Evolutionary conservation across 495 filamentous ascomycete genomes (phyloP), one percentile per base, ranked within the genome.

Genomic region (Penicillium desertorum): DNA sequence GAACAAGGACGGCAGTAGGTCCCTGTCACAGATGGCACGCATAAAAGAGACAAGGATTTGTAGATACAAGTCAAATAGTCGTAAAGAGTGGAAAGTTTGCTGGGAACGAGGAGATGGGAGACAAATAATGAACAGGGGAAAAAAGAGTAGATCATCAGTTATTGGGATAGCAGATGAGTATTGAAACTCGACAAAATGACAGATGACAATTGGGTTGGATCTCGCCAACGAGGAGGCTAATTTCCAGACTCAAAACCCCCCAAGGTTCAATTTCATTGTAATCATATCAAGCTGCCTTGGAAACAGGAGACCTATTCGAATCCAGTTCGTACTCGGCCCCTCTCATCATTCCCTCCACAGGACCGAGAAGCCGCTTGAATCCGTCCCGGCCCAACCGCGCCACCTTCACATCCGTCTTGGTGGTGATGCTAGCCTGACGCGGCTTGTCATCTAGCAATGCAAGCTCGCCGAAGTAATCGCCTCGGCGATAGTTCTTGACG

Each of bases 401-500:
- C n/a, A 98, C 90, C 76, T 97, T 98, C 66, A 96, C 90, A 11
- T 81, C 75, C 0, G 86, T 91, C 62, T 80, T 81, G 48, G 87
- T 87, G 22, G 92, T 76, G 49, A 98, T 87, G 64, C 87, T 96
- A 3, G 94, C 94, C n/a, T 92, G 92, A 49, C 94, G 86, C 0
- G 94, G 94, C 56, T 89, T 88, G 63, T 98, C 93, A 62, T 98
- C 93, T 60, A 98, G 76, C 65, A 98, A 74, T 9, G 94, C 94
- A 55, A 98, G 77, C 71, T 98, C 94, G 44, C 94, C 94, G 70
- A 98, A 98, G 76, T 95, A 98, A 65, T 96, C 95, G 9, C 94
- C 94, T 69, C 96, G 94, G 53, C 77, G 75, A 69, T 96, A 96
- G 37, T 78, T 75, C 67, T 91, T 91, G 48, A 98, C 86, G 0